These are phyloP conservation scores for Lyophyllum atratum DNA, from an alignment of 768 basidiomycete genomes.

Conservation along the genomic window DNA sequence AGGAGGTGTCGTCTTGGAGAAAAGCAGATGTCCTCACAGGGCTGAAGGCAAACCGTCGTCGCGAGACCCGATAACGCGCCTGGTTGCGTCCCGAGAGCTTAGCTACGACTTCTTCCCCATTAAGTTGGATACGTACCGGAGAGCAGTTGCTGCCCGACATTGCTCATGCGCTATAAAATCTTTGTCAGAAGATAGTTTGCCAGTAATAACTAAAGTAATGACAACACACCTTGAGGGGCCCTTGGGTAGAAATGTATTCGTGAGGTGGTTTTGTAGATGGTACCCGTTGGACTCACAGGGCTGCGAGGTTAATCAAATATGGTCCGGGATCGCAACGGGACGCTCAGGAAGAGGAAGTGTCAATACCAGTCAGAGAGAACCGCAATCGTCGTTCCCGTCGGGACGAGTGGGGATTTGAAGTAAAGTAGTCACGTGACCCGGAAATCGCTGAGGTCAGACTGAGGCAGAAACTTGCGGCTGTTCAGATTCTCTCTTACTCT, in stretches of 20 bases:
- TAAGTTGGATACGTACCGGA: slow-evolving; percentile 46
- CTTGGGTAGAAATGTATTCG: neutral
- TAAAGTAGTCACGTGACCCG: slow-evolving; percentile 5
- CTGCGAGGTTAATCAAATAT: neutral
- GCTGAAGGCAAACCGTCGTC: slow-evolving; percentile 75
- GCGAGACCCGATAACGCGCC: slow-evolving; percentile 81
- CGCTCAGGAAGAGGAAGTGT: neutral
- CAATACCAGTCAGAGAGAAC: neutral
- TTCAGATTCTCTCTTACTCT: too few relatives aligned
- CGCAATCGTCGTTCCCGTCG: too few relatives aligned
- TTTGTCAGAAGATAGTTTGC: neutral
- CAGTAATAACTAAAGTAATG: neutral
- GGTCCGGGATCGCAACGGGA: neutral
- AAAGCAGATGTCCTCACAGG: slow-evolving; percentile 50
- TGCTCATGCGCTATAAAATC: slow-evolving; percentile 47
- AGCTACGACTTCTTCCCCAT: neutral
- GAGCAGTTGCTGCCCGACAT: slow-evolving; percentile 67
- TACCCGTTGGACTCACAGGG: neutral
- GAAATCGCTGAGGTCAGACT: too few relatives aligned
- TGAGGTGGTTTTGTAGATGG: neutral
- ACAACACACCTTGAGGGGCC: neutral
- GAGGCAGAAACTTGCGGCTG: too few relatives aligned
- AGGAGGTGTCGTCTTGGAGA: neutral
- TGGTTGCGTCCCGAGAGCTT: slow-evolving; percentile 25
- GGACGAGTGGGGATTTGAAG: too few relatives aligned